These are phyloP conservation scores for Leccinum griseonigrum DNA, from an alignment of 1,284 basidiomycete species.

Conservation along the genomic window DNA sequence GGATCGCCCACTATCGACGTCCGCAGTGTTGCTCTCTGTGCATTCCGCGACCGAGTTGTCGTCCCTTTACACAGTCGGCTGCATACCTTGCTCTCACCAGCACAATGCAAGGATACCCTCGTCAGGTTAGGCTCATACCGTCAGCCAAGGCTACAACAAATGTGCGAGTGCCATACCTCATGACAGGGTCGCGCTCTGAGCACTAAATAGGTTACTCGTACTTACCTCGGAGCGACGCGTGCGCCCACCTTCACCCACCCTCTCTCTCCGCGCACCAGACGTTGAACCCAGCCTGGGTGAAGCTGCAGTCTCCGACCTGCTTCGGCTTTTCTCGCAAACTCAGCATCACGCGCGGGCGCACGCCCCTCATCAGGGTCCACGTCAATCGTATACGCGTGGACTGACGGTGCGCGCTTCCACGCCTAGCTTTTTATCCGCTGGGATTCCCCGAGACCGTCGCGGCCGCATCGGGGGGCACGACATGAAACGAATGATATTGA, in stretches of 20 bases:
- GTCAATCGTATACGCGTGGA: slow-evolving; percentile 32
- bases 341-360: slow-evolving; percentile 41
- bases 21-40: slow-evolving; percentile 72
- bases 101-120: slow-evolving; percentile 50
- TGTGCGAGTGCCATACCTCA: slow-evolving; percentile 40
- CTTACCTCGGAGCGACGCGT: slow-evolving; percentile 51
- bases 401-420: slow-evolving; percentile 40
- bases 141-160: slow-evolving; percentile 72
- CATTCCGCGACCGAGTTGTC: slow-evolving; percentile 80
- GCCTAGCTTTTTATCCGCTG: slow-evolving; percentile 68
- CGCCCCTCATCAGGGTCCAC: slow-evolving; percentile 15
- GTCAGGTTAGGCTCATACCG: slow-evolving; percentile 51
- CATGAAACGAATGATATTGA: slow-evolving; percentile 26
- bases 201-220: slow-evolving; percentile 63
- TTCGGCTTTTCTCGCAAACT: slow-evolving; percentile 43
- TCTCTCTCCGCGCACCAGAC: slow-evolving; percentile 22
- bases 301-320: slow-evolving; percentile 59
- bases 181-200: slow-evolving; percentile 1
- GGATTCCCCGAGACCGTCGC: slow-evolving; percentile 68
- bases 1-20: slow-evolving; percentile 65
- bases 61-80: slow-evolving; percentile 61
- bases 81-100: slow-evolving; percentile 49
- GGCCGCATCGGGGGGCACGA: slow-evolving; percentile 67
- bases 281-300: slow-evolving; percentile 55
- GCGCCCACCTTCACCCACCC: slow-evolving; percentile 28